Percentiles rank a stretch among this genome's conserved stretches.
Conservation (phyloP, 768 basidiomycete genomes). For the Boletus vermiculosoides region DNA sequence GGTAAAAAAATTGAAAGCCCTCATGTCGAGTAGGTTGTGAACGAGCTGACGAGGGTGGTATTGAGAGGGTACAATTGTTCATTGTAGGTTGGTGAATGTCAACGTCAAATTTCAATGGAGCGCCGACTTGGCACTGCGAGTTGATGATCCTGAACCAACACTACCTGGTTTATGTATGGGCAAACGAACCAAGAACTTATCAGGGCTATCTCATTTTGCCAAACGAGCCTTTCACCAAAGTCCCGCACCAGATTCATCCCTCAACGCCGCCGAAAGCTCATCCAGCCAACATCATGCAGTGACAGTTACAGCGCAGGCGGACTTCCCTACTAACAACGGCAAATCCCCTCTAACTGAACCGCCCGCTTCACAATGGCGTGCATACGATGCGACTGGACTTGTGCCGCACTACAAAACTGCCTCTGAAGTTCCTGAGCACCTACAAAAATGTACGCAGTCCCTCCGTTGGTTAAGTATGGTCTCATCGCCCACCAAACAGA, state of each 20-base stretch:
- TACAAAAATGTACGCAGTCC: slow-evolving; percentile 68
- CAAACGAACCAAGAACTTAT: slow-evolving; percentile 41
- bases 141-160: neutral
- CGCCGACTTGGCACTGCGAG: no score
- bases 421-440: slow-evolving; percentile 70
- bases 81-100: neutral
- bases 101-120: slow-evolving; percentile 13
- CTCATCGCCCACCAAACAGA: slow-evolving; percentile 47
- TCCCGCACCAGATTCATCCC: neutral
- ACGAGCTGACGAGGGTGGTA: neutral
- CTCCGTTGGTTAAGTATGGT: neutral
- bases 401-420: slow-evolving; percentile 67
- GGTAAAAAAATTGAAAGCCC: neutral
- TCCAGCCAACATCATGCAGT: neutral
- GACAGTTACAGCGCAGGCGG: neutral
- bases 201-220: slow-evolving; percentile 45
- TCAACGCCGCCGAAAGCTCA: slow-evolving; percentile 2
- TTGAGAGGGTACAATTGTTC: neutral
- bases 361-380: slow-evolving; percentile 34
- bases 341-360: slow-evolving; percentile 27
- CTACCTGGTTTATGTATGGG: slow-evolving; percentile 28
- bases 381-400: slow-evolving; percentile 68
- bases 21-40: neutral
- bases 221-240: slow-evolving; percentile 37
- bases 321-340: neutral